Base-by-base conservation (phyloP, 1,284 basidiomycete species). In the Papiliotrema flavescens region DNA sequence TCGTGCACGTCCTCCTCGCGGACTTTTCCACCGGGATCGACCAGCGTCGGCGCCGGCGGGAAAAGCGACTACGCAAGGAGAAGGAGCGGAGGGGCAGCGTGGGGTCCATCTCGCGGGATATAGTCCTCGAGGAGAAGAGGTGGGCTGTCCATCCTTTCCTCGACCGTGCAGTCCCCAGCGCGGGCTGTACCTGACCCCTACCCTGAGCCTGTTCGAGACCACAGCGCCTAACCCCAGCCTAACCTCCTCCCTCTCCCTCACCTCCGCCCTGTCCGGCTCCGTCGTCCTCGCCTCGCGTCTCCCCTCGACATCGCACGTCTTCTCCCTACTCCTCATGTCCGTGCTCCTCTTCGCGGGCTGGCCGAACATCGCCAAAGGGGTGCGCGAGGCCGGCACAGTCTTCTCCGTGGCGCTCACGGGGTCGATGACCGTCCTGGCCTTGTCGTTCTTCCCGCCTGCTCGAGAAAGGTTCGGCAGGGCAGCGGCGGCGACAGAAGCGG, bases 271-370 rank as follows among this genome's bases (percentile, higher is more conserved):
- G 54, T 94, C 89, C 35, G 90, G 91, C 5, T 91, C 89, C 15
- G 90, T 97, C 42, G 94, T 98, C 35, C 81, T 98, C 51, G 93
- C 93, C 26, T 97, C 93, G 24, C 85, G 96, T 54, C 80, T 98
- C 34, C 78, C 83, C 23, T 85, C 87, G 57, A 89, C 94, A 70
- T 75, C 87, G 37, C 85, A 90, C 40, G 94, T 97, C 19, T 98
- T 98, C 72, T 87, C 90, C 23, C 81, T 98, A 46, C 84, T 94
- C 65, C 79, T 96, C 47, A 88, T 94, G 71, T 85, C 93, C 36
- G 85, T 94, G 46, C 84, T 89, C 63, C 78, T 86, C 22, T 95
- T 96, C 76, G 88, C 89, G 13, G 80, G 94, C 45, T 90, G 91
- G 72, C 92, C 92, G 9, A 80, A 87, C 53, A 78, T 94, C 53